Conservation (phyloP, 805 yeast species). For the Candida pseudofarinosa region DNA sequence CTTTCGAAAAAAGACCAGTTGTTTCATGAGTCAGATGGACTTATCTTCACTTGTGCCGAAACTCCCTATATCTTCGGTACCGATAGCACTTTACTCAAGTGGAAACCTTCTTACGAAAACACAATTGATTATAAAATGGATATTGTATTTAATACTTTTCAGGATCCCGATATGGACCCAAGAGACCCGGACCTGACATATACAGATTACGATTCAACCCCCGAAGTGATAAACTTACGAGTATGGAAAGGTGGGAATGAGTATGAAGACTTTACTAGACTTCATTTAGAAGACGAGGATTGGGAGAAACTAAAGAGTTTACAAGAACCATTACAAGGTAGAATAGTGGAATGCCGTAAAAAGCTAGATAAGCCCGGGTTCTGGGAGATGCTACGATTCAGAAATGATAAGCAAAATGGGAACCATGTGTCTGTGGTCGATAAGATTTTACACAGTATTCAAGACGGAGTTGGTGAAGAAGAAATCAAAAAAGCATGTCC, state of each 20-base stretch:
- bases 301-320: conserved; percentile 73
- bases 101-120: conserved; percentile 97
- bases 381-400: conserved; percentile 84
- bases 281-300: conserved; percentile 62
- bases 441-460: conserved; percentile 78
- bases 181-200: conserved; percentile 70
- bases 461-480: conserved; percentile 78
- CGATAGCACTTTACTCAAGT: conserved; percentile 78
- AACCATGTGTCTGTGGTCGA: conserved; percentile 79
- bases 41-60: conserved; percentile 87
- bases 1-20: conserved; percentile 66
- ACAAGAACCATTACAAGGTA: conserved; percentile 80
- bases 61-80: conserved; percentile 88
- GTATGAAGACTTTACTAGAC: conserved; percentile 64
- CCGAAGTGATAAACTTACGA: conserved; percentile 54
- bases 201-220: conserved; percentile 76
- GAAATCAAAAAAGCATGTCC: conserved; percentile 61
- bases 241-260: conserved; percentile 73
- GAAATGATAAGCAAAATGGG: conserved; percentile 90
- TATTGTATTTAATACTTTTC: conserved; percentile 53
- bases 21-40: conserved; percentile 89
- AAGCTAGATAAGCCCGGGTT: conserved; percentile 51
- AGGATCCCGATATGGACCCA: conserved; percentile 62
- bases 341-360: conserved; percentile 81
- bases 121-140: conserved; percentile 82